phyloP scores from a whole-genome alignment of 1,139 yeast genomes.

The Hyphopichia buzzinii region DNA sequence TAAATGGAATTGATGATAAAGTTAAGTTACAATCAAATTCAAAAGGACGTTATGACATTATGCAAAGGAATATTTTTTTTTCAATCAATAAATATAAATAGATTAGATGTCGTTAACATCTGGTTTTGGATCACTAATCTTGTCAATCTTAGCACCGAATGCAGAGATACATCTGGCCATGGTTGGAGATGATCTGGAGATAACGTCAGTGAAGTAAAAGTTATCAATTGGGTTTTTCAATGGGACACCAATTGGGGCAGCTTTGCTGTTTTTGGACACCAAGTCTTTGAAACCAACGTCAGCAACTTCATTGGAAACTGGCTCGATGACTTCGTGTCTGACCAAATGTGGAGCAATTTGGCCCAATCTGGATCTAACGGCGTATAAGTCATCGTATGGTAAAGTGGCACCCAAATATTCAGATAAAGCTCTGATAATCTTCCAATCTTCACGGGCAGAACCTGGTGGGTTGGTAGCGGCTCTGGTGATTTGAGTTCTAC shows the following conservation, averaged over 20 bases:
- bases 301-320: conserved; percentile 58
- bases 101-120: conserved; percentile 20
- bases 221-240: conserved; percentile 72
- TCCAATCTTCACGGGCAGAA: conserved; percentile 92
- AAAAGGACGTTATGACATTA: conserved; percentile 3
- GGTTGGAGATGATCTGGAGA: conserved; percentile 84
- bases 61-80: conserved; percentile 1
- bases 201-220: conserved; percentile 86
- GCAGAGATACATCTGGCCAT: conserved; percentile 81
- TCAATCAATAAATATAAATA: background rate
- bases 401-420: conserved; percentile 72
- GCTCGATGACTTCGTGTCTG: conserved; percentile 74
- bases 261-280: conserved; percentile 36
- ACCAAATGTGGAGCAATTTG: conserved; percentile 82
- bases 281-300: conserved; percentile 56
- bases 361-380: conserved; percentile 68
- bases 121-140: conserved; percentile 51
- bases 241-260: conserved; percentile 46
- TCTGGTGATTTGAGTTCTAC: conserved; percentile 80
- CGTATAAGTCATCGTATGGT: conserved; percentile 74
- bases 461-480: conserved; percentile 94
- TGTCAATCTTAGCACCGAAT: conserved; percentile 66
- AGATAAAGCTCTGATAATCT: conserved; percentile 77
- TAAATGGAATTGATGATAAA: no score
- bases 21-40: no score